phyloP scores from a whole-genome alignment of 768 basidiomycete genomes.

The Amylocystis lapponica region DNA sequence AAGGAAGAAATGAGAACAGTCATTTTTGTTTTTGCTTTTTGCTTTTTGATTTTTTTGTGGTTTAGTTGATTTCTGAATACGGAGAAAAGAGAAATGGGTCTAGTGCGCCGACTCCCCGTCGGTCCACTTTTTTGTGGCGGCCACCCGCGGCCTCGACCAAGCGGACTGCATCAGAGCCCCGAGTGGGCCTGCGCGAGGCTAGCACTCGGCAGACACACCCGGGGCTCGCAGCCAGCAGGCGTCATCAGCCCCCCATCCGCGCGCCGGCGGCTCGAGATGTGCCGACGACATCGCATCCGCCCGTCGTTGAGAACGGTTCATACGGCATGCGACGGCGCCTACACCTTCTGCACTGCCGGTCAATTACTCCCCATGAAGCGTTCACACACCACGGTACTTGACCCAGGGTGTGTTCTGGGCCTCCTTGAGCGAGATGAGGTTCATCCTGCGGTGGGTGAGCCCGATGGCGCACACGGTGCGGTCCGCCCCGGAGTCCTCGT shows the following conservation, averaged over 20 bases:
- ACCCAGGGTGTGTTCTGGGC: slow-evolving; percentile 9
- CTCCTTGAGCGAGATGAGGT: slow-evolving; percentile 7
- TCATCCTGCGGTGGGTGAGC: slow-evolving; percentile 9
- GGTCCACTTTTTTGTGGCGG: background rate
- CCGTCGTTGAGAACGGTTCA: background rate
- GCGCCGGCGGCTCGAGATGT: background rate
- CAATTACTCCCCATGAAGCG: background rate
- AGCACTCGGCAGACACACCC: background rate
- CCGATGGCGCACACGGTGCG: slow-evolving; percentile 7
- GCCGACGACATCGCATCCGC: background rate
- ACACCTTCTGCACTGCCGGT: background rate
- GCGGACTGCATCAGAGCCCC: background rate
- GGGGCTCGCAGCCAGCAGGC: background rate
- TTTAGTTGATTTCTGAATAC: background rate
- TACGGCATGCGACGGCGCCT: background rate
- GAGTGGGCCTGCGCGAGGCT: background rate
- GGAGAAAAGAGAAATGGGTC: background rate
- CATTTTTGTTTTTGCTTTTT: background rate
- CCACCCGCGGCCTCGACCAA: background rate
- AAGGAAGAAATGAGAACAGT: background rate
- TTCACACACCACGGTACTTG: slow-evolving; percentile 7
- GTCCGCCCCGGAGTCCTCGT: slow-evolving; percentile 4
- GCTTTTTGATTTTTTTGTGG: background rate
- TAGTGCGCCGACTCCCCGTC: background rate
- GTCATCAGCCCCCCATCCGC: background rate